Evolutionary conservation across 1,284 basidiomycete genomes (phyloP), one percentile per base, ranked within the genome.

Genomic region (Leucoagaricus sp.): DNA sequence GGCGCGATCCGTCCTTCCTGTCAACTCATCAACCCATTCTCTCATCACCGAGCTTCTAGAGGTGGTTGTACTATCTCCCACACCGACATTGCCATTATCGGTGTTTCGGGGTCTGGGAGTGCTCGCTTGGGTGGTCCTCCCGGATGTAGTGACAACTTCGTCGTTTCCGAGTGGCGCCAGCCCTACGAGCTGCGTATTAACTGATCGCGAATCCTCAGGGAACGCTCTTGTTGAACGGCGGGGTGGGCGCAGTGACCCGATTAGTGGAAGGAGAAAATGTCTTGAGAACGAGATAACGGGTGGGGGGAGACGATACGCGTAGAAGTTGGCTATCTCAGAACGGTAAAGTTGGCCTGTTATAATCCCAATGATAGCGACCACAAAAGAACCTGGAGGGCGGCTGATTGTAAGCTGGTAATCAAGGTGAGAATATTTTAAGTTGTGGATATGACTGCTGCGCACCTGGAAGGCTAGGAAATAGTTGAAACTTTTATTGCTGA

Each of bases 11-110:
- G 79, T 68, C 61, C 86, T 74, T 3, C 89, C 91, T 1, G 89
- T 89, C 61, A 94, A 71, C 64, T 89, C 89, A 59, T 88, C 81
- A 34, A 94, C 87, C 89, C 91, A 94, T 66, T 91, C 88, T 47
- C 89, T 84, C 70, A 94, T 77, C 28, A 89, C 86, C 2, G 85
- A 86, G 28, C 52, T 40, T 40, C 51, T 49, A 68, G 68, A 19
- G 71, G 58, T 46, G 49, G 58, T 29, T 33, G 54, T 55, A 38
- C 55, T 55, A 31, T 58, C 59, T 57, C 60, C 54, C 48, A 51
- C 42, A 26, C 31, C 49, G 23, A 45, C 31, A 56, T 61, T 29
- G 17, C 53, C 58, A 42, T 56, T n/a, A n/a, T n/a, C 49, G 12
- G 49, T 53, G 40, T 59, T 59, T 54, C 57, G 64, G 53, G 58